Base-by-base conservation (phyloP, 108 stramenopile genomes). In the Ochromonas danica region DNA sequence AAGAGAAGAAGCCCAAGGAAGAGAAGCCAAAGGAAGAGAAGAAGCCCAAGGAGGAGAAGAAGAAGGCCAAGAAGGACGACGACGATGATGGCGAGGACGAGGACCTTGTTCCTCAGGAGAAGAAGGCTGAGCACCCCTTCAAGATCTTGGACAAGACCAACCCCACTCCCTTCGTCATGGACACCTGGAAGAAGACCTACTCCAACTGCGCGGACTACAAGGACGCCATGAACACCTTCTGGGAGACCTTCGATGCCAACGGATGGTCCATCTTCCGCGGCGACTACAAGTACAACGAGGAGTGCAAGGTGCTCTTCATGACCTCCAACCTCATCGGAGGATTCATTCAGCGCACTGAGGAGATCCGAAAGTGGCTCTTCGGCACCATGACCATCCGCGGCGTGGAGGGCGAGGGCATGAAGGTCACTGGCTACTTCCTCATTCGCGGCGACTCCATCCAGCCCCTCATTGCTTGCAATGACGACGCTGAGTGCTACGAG, bases 201-300 rank as follows among this genome's bases (percentile, higher is more conserved):
- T 89, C 88, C 61, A 91, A 91, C 86, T 85, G 84, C 61, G 31
- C 70, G 25, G 79, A 79, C 71, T 91, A 89, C 82, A 86, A 91
- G 31, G 89, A 40, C 38, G 87, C 87, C 61, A 92, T 91, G 90
- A 43, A 86, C 60, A 39, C 81, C 61, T 91, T 92, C 89, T 92
- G 91, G 91, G 80, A 90, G 71, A 89, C 75, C 0, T 88, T 87
- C 77, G 92, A 92, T 82, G 30, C 81, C 22, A 82, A 87, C 75
- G 91, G 90, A 6, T 91, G 88, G 87, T 78, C 84, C 40, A 80
- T 92, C 57, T 91, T 89, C 90, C 63, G 82, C 40, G 85, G 87
- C 82, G 51, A 82, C 28, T 92, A 91, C 89, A 90, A 92, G 77
- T 89, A 90, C 84, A 89, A 91, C 74, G 86, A 89, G n/a, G 92